Percentiles rank a stretch among this genome's conserved stretches.
Evolutionary conservation across 805 yeast species (phyloP).

Genomic region (Candida nanaspora): DNA sequence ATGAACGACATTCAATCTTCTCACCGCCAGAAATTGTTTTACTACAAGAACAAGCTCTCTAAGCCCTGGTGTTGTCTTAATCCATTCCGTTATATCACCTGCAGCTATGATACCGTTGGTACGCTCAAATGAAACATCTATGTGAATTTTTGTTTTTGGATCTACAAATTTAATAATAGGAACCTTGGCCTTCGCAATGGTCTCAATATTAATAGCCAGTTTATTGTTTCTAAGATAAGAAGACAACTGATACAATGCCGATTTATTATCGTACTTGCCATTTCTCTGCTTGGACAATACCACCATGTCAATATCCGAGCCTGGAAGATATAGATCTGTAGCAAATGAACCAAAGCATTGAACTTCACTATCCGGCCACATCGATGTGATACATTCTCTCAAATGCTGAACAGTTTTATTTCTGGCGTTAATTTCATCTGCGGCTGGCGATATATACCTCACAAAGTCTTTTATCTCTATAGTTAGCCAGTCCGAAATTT

Average conservation of each 20-base stretch:
- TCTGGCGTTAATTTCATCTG: conserved; percentile 60
- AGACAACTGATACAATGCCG: conserved; percentile 65
- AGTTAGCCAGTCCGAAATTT: conserved; percentile 81
- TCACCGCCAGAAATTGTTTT: conserved; percentile 75
- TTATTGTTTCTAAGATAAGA: conserved; percentile 54
- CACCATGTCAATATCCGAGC: conserved; percentile 94
- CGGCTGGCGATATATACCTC: conserved; percentile 78
- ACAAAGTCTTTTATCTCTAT: conserved; percentile 81
- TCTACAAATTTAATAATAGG: conserved; percentile 93
- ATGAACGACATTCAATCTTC: conserved; percentile 79
- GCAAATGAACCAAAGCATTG: conserved; percentile 93
- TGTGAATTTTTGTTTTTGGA: conserved; percentile 57
- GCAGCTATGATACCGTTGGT: conserved; percentile 81
- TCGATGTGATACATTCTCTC: conserved; percentile 38
- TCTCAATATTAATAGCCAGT: conserved; percentile 70
- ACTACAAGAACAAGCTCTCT: conserved; percentile 75
- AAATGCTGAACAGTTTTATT: conserved; percentile 57
- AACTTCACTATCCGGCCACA: conserved; percentile 77
- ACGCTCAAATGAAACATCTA: conserved; percentile 88
- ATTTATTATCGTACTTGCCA: conserved; percentile 54
- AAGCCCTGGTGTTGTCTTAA: conserved; percentile 64
- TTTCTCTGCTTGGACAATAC: conserved; percentile 46
- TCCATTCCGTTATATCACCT: conserved; percentile 67
- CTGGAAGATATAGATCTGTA: conserved; percentile 87
- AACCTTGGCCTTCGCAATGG: conserved; percentile 83